Conservation (phyloP, 805 yeast genomes). For the Debaryomyces hansenii region DNA sequence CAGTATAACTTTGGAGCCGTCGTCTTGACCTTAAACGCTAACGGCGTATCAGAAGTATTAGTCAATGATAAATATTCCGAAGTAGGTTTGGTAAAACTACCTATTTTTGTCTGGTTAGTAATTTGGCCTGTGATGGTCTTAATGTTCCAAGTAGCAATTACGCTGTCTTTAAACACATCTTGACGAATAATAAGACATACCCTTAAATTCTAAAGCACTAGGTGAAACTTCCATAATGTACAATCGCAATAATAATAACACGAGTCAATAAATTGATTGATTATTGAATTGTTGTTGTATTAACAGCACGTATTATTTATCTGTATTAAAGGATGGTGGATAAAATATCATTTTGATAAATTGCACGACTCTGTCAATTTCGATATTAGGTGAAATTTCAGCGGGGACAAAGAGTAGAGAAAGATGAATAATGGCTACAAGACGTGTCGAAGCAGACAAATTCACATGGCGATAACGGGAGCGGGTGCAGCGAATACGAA, state of each 20-base stretch:
- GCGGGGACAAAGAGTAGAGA: no score
- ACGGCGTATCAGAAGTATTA: slow-evolving; percentile 55
- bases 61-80: slow-evolving; percentile 60
- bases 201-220: slow-evolving; percentile 67
- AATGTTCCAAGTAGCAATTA: not conserved
- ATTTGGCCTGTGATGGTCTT: not conserved
- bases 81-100: slow-evolving; percentile 72
- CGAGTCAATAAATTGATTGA: not conserved
- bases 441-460: no score
- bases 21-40: slow-evolving; percentile 95
- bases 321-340: no score
- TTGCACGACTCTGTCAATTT: not conserved
- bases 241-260: not conserved
- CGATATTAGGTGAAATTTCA: no score
- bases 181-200: slow-evolving; percentile 47
- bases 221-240: slow-evolving; percentile 70
- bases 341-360: not conserved
- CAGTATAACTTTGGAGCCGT: slow-evolving; percentile 96
- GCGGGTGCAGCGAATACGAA: no score
- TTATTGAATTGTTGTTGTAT: not conserved
- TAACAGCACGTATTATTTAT: no score
- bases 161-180: no score
- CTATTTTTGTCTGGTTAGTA: slow-evolving; percentile 30
- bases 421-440: no score
- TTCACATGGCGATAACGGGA: no score